phyloP scores from a whole-genome alignment of 306 rosid species.

The Lagenaria siceraria region DNA sequence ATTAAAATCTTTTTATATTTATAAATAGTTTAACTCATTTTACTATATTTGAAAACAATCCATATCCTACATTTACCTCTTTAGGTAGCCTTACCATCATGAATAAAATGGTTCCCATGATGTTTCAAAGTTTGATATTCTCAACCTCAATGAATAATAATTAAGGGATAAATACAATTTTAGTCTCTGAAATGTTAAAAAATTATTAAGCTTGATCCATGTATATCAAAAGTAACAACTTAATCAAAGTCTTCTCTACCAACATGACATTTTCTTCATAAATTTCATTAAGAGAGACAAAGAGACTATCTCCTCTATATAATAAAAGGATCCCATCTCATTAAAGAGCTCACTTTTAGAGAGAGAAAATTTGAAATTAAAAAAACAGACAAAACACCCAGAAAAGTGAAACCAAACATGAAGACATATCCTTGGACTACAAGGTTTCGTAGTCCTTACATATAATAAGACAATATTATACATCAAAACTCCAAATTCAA shows the following conservation, averaged over 20 bases:
- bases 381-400: background rate
- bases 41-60: too few relatives aligned
- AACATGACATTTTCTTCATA: background rate
- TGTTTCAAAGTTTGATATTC: too few relatives aligned
- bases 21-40: too few relatives aligned
- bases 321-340: background rate
- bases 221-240: background rate
- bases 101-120: too few relatives aligned
- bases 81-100: too few relatives aligned
- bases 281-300: background rate
- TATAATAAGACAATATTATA: conserved; percentile 12
- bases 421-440: background rate
- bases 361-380: background rate
- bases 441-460: background rate
- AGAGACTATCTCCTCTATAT: background rate
- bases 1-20: too few relatives aligned
- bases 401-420: background rate
- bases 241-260: background rate
- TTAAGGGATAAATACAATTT: too few relatives aligned
- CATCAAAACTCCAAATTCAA: conserved; percentile 26
- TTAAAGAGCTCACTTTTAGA: too few relatives aligned
- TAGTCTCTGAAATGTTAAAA: too few relatives aligned
- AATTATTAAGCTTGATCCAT: too few relatives aligned
- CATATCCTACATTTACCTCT: too few relatives aligned
- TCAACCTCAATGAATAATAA: too few relatives aligned